Evolutionary conservation across 192 early-diverging fungal species (phyloP), one percentile per base, ranked within the genome.

Genomic region (Helicostylum pulchrum): DNA sequence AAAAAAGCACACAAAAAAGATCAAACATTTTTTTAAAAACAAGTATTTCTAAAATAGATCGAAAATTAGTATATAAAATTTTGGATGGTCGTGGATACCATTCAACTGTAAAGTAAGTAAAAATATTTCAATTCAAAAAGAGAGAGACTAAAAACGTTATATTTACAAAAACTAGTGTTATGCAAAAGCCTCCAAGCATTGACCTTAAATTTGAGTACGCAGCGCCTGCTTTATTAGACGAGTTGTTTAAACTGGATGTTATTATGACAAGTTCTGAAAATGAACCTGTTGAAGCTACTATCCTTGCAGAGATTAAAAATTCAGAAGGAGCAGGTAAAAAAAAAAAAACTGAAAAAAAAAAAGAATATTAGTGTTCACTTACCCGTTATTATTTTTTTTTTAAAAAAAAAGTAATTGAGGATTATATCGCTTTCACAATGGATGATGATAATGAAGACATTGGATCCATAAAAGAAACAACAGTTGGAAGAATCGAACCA

Each of bases 141-240:
- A 32, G n/a, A 52, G 5, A 34, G 21, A 26, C 26, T 26, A 26
- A 26, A 26, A 26, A 26, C 2, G 26, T 26, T 17, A n/a, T 15
- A 14, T 10, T n/a, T n/a, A n/a, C n/a, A 7, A 42, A 3, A 56
- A 67, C 30, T n/a, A 75, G 82, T 2, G 75, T 90, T 9, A 76
- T 79, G 7, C 80, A 85, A 67, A 75, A 79, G 20, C 84, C 84
- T 45, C 86, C 90, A 31, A 85, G 84, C 23, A 56, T 92, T 0
- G 71, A 76, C 42, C 75, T 92, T 32, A 57, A 67, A 32, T 64
- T 81, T 2, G 62, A 70, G 0, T 83, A 90, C 57, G 62, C 61
- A 20, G 70, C 88, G 1, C 89, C 89, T 15, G 85, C 85, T 1
- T 68, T 86, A n/a, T 59, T 92, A 55, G 86, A 92, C 56, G 89